A percentile compares a stretch with the other conserved stretches of the same genome.
Conservation (phyloP, 1,139 yeast genomes). For the Groenewaldozyma auringiensis region DNA sequence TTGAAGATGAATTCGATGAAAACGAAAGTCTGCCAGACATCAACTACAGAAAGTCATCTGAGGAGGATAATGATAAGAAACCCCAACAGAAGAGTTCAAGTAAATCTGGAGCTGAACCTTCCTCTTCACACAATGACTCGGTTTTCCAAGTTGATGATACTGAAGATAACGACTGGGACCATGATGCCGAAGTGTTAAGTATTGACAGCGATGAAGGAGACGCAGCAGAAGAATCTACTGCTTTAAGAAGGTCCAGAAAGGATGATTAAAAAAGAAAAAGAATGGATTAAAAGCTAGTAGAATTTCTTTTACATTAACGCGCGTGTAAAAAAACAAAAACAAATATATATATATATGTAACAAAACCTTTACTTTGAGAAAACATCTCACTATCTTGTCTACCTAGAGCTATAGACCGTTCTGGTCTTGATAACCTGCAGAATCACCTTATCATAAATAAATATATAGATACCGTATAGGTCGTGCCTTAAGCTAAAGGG, state of each 20-base stretch:
- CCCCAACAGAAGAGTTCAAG: background rate
- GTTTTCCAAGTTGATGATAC: slow-evolving; percentile 21
- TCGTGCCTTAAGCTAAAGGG: no score
- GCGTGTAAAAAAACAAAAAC: no score
- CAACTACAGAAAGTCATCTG: slow-evolving; percentile 2
- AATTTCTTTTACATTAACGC: no score
- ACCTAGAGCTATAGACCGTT: no score
- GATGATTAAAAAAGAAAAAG: slow-evolving; percentile 5
- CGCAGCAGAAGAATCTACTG: slow-evolving; percentile 1
- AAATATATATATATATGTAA: no score
- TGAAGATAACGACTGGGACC: slow-evolving; percentile 19
- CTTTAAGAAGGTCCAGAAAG: background rate
- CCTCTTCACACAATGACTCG: slow-evolving; percentile 11
- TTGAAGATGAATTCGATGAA: slow-evolving; percentile 7
- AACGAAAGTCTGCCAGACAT: slow-evolving; percentile 8
- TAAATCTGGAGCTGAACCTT: background rate
- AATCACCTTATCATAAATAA: no score
- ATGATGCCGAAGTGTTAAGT: slow-evolving; percentile 18
- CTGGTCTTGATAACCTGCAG: no score
- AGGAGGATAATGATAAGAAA: background rate
- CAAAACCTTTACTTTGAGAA: no score
- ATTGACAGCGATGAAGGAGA: slow-evolving; percentile 14
- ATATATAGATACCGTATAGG: no score
- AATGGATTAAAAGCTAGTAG: background rate
- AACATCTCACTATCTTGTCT: no score